Evolutionary conservation across 495 filamentous ascomycete genomes (phyloP).

Genomic region (Sordaria brevicollis): DNA sequence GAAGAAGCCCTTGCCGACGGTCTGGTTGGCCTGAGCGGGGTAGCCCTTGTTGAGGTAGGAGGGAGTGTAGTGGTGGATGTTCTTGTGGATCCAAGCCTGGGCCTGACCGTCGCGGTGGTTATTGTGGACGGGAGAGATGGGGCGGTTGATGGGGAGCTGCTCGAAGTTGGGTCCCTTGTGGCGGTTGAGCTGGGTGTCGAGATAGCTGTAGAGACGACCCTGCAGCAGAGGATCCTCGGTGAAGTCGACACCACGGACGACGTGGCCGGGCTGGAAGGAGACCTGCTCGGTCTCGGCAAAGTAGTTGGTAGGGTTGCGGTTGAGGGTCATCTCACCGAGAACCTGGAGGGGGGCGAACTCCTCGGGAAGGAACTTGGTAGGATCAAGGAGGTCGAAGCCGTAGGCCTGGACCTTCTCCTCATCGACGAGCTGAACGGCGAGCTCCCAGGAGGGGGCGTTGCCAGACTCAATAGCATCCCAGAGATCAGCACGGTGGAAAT

Average conservation of each 20-base stretch:
- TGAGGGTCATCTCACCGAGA: slow-evolving; percentile 57
- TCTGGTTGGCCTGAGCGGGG: slow-evolving; percentile 61
- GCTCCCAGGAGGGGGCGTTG: slow-evolving; percentile 61
- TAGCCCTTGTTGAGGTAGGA: slow-evolving; percentile 58
- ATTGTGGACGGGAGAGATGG: slow-evolving; percentile 53
- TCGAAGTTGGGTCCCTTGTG: slow-evolving; percentile 67
- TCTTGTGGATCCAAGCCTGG: slow-evolving; percentile 45
- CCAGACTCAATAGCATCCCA: slow-evolving; percentile 59
- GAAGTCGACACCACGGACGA: slow-evolving; percentile 66
- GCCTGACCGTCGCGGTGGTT: slow-evolving; percentile 59
- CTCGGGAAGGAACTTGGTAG: slow-evolving; percentile 68
- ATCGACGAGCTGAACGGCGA: slow-evolving; percentile 65
- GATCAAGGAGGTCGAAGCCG: slow-evolving; percentile 64
- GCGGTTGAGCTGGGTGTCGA: slow-evolving; percentile 66
- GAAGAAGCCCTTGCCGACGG: slow-evolving; percentile 63
- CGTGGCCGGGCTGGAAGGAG: slow-evolving; percentile 51
- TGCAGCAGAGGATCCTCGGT: slow-evolving; percentile 65
- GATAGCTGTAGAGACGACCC: slow-evolving; percentile 64
- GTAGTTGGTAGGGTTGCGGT: slow-evolving; percentile 65
- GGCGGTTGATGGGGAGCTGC: slow-evolving; percentile 66
- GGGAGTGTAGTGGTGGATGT: slow-evolving; percentile 46
- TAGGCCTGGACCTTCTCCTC: slow-evolving; percentile 55
- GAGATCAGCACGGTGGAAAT: slow-evolving; percentile 61
- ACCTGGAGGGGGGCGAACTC: slow-evolving; percentile 57
- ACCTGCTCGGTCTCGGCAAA: slow-evolving; percentile 71